Percentiles rank a stretch among this genome's conserved stretches.
Evolutionary conservation across 1,284 basidiomycete species (phyloP).

Genomic region (Trametes hirsuta): DNA sequence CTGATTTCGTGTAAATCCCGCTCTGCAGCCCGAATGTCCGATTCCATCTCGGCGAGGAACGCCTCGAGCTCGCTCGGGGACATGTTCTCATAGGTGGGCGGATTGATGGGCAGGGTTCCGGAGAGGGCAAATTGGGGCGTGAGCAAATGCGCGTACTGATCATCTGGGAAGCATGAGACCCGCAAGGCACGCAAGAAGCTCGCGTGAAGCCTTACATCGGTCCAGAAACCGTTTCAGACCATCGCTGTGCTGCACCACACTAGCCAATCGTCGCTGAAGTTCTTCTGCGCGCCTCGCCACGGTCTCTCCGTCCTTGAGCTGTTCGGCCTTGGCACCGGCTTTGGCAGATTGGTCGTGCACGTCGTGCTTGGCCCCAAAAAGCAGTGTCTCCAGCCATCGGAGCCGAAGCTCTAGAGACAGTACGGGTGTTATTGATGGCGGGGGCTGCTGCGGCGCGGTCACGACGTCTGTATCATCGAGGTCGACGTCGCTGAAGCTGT

Average conservation of each 20-base stretch:
- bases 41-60: slow-evolving; percentile 75
- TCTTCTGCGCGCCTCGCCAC: slow-evolving; percentile 61
- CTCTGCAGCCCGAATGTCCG: slow-evolving; percentile 78
- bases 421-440: slow-evolving; percentile 56
- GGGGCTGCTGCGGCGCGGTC: slow-evolving; percentile 9
- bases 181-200: background rate
- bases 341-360: slow-evolving; percentile 31
- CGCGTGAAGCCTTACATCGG: slow-evolving; percentile 54
- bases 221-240: slow-evolving; percentile 73
- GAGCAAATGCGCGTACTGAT: slow-evolving; percentile 71
- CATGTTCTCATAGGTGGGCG: slow-evolving; percentile 66
- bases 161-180: slow-evolving; percentile 48
- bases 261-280: slow-evolving; percentile 58
- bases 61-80: slow-evolving; percentile 68
- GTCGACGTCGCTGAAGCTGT: slow-evolving; percentile 30
- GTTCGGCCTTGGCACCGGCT: slow-evolving; percentile 39
- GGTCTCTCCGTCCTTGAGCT: slow-evolving; percentile 52
- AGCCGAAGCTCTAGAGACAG: slow-evolving; percentile 73
- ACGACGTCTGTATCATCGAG: slow-evolving; percentile 21
- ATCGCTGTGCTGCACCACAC: slow-evolving; percentile 65
- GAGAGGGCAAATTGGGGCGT: slow-evolving; percentile 75
- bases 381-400: slow-evolving; percentile 75
- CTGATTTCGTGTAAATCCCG: slow-evolving; percentile 79
- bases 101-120: slow-evolving; percentile 49
- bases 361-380: slow-evolving; percentile 65